Percentiles rank a stretch among this genome's conserved stretches.
phyloP scores from a whole-genome alignment of 768 basidiomycete species.

The Macrolepiota fuliginosa region DNA sequence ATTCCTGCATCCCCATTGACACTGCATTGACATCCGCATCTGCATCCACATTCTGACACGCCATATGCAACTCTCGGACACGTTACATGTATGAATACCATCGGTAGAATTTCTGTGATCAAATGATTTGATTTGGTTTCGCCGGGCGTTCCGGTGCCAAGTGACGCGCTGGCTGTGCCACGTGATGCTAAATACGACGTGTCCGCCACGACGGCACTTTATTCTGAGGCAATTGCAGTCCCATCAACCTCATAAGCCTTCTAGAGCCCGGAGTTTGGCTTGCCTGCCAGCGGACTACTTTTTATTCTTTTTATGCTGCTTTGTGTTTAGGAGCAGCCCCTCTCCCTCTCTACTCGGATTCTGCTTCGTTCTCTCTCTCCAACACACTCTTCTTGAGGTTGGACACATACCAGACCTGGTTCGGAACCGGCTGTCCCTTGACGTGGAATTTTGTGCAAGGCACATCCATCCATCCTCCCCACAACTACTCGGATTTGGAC shows the following conservation, averaged over 20 bases:
- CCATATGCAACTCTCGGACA: not conserved
- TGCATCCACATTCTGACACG: not conserved
- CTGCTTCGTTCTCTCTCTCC: constrained; percentile 10
- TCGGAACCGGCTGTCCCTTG: no score
- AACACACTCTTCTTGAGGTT: constrained; percentile 12
- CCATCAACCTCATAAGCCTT: no score
- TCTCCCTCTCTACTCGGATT: constrained; percentile 15
- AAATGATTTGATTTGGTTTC: not conserved
- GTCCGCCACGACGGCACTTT: constrained; percentile 31
- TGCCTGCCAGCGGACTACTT: constrained; percentile 11
- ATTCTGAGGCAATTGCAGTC: not conserved
- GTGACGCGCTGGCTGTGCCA: constrained; percentile 1
- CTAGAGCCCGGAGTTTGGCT: constrained; percentile 5
- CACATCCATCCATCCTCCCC: not conserved
- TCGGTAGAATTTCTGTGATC: not conserved
- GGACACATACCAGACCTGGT: no score
- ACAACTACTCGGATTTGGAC: not conserved
- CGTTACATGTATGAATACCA: not conserved
- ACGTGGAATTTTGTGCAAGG: not conserved
- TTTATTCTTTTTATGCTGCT: constrained; percentile 17
- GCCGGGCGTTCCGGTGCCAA: not conserved
- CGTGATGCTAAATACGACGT: constrained; percentile 22
- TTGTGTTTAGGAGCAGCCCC: constrained; percentile 16
- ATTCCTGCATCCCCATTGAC: not conserved
- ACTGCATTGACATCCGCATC: not conserved